These are phyloP conservation scores for Pharnaceum exiguum DNA, from an alignment of 148 eudicot genomes.

Conservation along the genomic window DNA sequence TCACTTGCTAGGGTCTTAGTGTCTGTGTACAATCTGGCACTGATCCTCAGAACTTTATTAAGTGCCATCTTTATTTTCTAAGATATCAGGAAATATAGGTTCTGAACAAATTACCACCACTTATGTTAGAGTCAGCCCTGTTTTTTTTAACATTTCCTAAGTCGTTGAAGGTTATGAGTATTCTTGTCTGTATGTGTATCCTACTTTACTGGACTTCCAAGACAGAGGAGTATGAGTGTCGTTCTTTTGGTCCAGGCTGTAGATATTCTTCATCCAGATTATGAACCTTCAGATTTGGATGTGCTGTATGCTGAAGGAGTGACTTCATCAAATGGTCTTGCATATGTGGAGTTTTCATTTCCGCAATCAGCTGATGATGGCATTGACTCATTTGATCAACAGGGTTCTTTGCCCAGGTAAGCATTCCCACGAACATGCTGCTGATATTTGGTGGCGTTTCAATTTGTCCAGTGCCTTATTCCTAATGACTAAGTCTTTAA, in stretches of 20 bases:
- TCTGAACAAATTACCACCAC: too few relatives aligned
- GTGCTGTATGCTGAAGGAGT: conserved; percentile 91
- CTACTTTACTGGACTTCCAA: neutral
- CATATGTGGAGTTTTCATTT: conserved; percentile 82
- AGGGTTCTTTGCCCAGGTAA: conserved; percentile 63
- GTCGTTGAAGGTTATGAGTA: too few relatives aligned
- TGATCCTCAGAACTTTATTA: too few relatives aligned
- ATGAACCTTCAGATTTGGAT: conserved; percentile 81
- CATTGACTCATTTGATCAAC: conserved; percentile 52
- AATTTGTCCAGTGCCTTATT: neutral
- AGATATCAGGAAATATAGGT: too few relatives aligned
- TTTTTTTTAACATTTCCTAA: too few relatives aligned
- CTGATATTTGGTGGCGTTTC: neutral
- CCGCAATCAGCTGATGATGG: conserved; percentile 56
- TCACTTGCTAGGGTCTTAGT: too few relatives aligned
- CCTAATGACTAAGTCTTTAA: neutral
- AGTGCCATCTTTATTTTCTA: too few relatives aligned
- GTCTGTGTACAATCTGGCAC: too few relatives aligned
- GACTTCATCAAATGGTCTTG: conserved; percentile 89
- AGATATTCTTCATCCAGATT: conserved; percentile 73
- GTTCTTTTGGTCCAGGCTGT: conserved; percentile 53
- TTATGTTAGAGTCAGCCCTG: too few relatives aligned
- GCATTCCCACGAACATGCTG: neutral
- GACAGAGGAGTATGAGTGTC: conserved; percentile 4
- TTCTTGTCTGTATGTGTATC: neutral